Conservation (phyloP, 768 basidiomycete species). For the Suillus clintonianus region DNA sequence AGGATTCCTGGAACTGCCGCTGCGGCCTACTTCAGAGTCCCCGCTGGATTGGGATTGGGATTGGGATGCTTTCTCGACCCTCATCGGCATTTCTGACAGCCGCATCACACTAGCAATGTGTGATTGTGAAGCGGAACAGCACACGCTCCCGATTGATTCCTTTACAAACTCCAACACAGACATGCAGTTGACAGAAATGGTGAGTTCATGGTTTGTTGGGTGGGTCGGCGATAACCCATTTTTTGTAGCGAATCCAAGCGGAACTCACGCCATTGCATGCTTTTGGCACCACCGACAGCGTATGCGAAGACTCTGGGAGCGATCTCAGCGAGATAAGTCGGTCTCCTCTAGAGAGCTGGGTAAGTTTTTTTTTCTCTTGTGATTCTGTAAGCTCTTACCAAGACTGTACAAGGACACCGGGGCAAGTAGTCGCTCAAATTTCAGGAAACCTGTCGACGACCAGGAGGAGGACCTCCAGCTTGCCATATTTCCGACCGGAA, state of each 20-base stretch:
- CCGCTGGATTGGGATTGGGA: no score
- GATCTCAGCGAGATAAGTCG: background rate
- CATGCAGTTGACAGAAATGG: background rate
- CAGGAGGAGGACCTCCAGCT: constrained; percentile 14
- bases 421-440: background rate
- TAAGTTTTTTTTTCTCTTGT: background rate
- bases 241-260: background rate
- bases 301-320: background rate
- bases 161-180: background rate
- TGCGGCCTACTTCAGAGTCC: background rate
- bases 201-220: background rate
- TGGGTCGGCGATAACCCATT: background rate
- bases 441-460: background rate
- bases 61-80: background rate
- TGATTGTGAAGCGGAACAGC: background rate
- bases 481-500: constrained; percentile 25
- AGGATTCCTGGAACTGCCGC: background rate
- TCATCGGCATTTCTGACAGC: background rate
- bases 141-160: no score
- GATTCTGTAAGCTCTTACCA: background rate
- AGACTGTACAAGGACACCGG: background rate
- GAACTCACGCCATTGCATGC: no score
- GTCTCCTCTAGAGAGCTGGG: background rate
- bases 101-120: no score
- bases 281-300: background rate